Conservation (phyloP, 352 stramenopile genomes). For the Pseudoperonospora humuli region DNA sequence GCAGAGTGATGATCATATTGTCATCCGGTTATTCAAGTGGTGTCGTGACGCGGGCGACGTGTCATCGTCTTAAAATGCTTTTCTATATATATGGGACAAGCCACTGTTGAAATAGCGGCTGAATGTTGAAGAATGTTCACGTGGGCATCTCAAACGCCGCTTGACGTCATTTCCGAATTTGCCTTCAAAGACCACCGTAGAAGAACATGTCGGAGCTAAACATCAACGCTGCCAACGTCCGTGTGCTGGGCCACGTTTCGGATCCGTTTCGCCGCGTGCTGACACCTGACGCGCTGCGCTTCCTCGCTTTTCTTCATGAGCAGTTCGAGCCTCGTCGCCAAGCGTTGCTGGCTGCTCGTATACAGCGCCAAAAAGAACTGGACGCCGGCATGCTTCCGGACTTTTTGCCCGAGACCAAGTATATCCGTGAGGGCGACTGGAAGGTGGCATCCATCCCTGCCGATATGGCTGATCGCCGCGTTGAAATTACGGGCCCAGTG, state of each 20-base stretch:
- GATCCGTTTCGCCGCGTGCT: slow-evolving; percentile 79
- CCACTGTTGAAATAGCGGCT: no score
- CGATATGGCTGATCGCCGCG: slow-evolving; percentile 87
- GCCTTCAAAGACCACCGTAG: slow-evolving; percentile 3
- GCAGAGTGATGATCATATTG: no score
- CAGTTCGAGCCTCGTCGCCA: slow-evolving; percentile 75
- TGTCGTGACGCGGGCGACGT: no score
- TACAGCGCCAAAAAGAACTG: slow-evolving; percentile 63
- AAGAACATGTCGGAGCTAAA: slow-evolving; percentile 42
- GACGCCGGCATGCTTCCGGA: slow-evolving; percentile 84
- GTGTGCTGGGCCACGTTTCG: slow-evolving; percentile 77
- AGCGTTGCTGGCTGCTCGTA: slow-evolving; percentile 39
- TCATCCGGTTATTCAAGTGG: no score
- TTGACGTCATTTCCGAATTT: slow-evolving; percentile 22
- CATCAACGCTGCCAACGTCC: slow-evolving; percentile 55
- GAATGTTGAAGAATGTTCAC: slow-evolving; percentile 14
- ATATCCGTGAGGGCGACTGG: slow-evolving; percentile 79
- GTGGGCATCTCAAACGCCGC: slow-evolving; percentile 1
- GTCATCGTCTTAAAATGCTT: no score
- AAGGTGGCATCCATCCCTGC: slow-evolving; percentile 67
- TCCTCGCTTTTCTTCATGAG: slow-evolving; percentile 85
- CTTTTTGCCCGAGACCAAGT: slow-evolving; percentile 81
- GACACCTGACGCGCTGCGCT: slow-evolving; percentile 86
- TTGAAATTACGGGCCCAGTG: slow-evolving; percentile 94
- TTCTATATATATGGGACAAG: no score